Base-by-base conservation (phyloP, 2,329 filamentous ascomycete genomes). In the Talaromyces funiculosus region DNA sequence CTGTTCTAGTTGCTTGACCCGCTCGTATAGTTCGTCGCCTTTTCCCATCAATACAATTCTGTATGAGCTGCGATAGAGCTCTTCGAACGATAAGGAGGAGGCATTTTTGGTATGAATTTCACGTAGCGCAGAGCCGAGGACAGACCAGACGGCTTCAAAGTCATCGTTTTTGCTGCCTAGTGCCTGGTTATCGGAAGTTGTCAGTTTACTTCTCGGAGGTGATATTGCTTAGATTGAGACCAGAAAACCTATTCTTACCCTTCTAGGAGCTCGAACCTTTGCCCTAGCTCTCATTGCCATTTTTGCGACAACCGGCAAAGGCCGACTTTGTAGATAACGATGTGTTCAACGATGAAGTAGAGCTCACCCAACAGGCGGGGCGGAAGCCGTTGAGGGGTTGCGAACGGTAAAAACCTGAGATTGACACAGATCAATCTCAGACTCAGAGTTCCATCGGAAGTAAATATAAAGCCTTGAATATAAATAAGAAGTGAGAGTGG, bases 21-120 rank as follows among this genome's bases (percentile, higher is more conserved):
- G 82, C 4, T 89, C 83, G 75, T 97, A 97, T 1, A 99, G 82
- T 10, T 87, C 80, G 35, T 89, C 85, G 26, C 92, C 92, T 67
- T 92, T 88, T 77, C 93, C 95, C 75, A 89, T 90, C 37, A 97
- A 78, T 0, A 97, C 93, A 20, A 97, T 90, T 73, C 94, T 93
- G 77, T 99, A 99, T 4, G 91, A 90, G 59, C 90, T 90, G 61
- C 94, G 89, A 77, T 99, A 99, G 0, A 99, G 84, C 69, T 96
- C 89, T 74, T 99, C 94, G 78, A 97, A 99, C 0, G 92, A 96
- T 2, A 99, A 84, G 16, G 84, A 82, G 9, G 92, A 95, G 62
- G 92, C 92, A 72, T 96, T 94, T 73, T 95, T 92, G 61, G 86
- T 89, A 77, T 97, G 92, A 55, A 99, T 97, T 71, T 96, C 90